A percentile compares a stretch with the other conserved stretches of the same genome.
Conservation (phyloP, 192 early-diverging fungal genomes). For the Coemansia sp. region DNA sequence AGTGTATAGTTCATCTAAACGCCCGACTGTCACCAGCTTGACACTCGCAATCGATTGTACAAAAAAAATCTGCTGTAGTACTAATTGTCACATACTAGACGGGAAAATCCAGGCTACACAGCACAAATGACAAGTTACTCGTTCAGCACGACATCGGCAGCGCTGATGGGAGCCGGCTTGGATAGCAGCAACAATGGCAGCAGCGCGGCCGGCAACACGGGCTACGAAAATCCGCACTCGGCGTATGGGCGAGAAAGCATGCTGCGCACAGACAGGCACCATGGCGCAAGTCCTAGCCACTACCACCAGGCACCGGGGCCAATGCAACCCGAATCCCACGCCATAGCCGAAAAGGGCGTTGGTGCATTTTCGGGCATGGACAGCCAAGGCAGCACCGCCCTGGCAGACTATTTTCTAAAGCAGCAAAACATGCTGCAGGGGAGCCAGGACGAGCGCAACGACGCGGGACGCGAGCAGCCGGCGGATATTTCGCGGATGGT, state of each 20-base stretch:
- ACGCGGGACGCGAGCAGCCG: constrained; percentile 1
- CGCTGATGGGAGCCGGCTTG: constrained; percentile 26
- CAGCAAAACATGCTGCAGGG: constrained; percentile 21
- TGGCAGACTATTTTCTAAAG: constrained; percentile 50
- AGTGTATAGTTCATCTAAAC: not conserved
- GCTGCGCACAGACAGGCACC: constrained; percentile 10
- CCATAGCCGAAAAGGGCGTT: constrained; percentile 4
- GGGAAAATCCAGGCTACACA: not conserved
- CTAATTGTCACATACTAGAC: not conserved
- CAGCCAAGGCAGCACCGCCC: constrained; percentile 7
- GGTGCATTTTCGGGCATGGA: constrained; percentile 14
- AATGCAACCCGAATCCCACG: constrained; percentile 9
- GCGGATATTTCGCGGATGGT: constrained; percentile 36
- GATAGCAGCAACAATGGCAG: constrained; percentile 11
- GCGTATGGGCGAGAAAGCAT: constrained; percentile 16
- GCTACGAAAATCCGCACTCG: constrained; percentile 29
- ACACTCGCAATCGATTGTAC: not conserved
- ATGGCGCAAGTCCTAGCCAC: constrained; percentile 9
- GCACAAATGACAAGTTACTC: constrained; percentile 40
- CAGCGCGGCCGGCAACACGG: not conserved
- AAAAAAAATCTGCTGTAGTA: not conserved
- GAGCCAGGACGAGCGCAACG: constrained; percentile 1
- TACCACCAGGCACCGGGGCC: constrained; percentile 9
- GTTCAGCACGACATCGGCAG: constrained; percentile 35
- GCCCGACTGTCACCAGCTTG: not conserved